Evolutionary conservation across 2,329 filamentous ascomycete species (phyloP), one percentile per base, ranked within the genome.

Genomic region (Tolypocladium album): DNA sequence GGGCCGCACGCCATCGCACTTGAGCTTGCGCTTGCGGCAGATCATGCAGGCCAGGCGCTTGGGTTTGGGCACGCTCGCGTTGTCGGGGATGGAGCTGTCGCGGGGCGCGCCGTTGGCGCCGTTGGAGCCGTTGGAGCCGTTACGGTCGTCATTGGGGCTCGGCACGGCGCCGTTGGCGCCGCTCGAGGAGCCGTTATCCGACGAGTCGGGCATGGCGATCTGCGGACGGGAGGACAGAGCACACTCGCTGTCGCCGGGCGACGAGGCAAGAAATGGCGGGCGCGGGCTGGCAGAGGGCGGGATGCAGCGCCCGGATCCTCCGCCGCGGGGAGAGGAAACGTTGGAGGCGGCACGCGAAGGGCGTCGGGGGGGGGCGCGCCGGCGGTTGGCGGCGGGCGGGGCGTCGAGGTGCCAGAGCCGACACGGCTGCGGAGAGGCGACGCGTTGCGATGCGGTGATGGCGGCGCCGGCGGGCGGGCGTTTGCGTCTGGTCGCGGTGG

Each of bases 41-140:
- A 97, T 87, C 70, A 96, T 90, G 73, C 94, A 99, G 43, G 94
- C 94, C 68, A 97, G 89, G 66, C 93, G 85, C 79, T 97, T 97
- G n/a, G 88, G 87, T 68, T 90, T 90, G 57, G 89, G 87, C 27
- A 90, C 79, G 67, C 74, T 79, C 56, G 77, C 73, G 64, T 86
- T 85, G 66, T 82, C 81, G 62, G 74, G 72, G 50, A 75, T 69
- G 60, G 73, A 22, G 34, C 79, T 77, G 61, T 76, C 76, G 60
- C 71, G 68, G 59, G 72, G 62, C 38, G 65, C 45, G 59, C 22
- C 38, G 59, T 27, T 40, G 39, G 65, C 45, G 59, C 22, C 38
- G 59, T 27, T 40, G 39, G 65, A 38, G 55, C 22, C 38, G 59
- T 27, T 40, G 58, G 31, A 12, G 59, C 42, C 63, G 60, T 69